Base-by-base conservation (phyloP, 78 protist genomes). In the Dictyostelium purpureum region DNA sequence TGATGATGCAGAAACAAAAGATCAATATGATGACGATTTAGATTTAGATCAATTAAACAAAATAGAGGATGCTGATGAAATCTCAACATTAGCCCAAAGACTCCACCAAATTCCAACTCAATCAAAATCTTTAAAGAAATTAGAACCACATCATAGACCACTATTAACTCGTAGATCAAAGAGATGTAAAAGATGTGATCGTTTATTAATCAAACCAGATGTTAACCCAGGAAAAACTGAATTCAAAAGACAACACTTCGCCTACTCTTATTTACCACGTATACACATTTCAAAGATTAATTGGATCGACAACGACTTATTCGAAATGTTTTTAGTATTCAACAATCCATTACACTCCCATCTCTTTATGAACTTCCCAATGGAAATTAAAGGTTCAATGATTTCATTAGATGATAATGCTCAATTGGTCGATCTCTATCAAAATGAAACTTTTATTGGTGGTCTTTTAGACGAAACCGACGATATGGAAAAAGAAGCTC, bases 201-300 rank as follows among this genome's bases (percentile, higher is more conserved):
- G 66, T 31, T 45, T 83, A n/a, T 38, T 83, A 4, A 73, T 54
- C 0, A 83, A 83, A 75, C 71, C 85, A 10, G 85, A 77, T 24
- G 26, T 83, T 11, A 57, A 67, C 26, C 70, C 73, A 6, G 43
- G 42, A 9, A 83, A 83, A 26, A 83, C 79, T n/a, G 90, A 83
- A 11, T 71, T 83, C 26, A 83, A 83, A 47, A 38, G 90, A 40
- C 79, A 73, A 28, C 90, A 83, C 49, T 83, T 83, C 61, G 90
- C 80, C 6, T 83, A 69, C 71, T 26, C 90, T 2, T 71, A 42
- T 9, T 67, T 83, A 18, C 90, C 90, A 21, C 59, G 90, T 28
- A 16, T 83, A 4, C 10, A 16, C 12, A 42, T 83, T 3, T 1
- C 45, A 6, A 33, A 28, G 12, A 59, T 54, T 12, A n/a, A 69